Percentiles rank a stretch among this genome's conserved stretches.
Evolutionary conservation across 257 asterid species (phyloP).

Genomic region (Leptodermis oblonga): DNA sequence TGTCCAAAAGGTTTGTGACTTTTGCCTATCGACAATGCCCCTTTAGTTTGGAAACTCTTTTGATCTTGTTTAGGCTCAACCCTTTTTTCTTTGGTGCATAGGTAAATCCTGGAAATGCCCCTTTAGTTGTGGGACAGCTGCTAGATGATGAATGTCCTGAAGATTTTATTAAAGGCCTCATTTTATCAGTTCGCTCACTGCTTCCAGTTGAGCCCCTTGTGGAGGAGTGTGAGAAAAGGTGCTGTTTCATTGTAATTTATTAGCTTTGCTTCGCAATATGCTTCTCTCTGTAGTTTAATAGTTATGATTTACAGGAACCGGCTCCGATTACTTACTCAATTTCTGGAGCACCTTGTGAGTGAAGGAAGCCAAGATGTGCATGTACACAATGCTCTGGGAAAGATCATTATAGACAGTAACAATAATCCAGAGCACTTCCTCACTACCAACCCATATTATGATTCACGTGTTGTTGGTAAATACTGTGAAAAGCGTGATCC

Average conservation of each 20-base stretch:
- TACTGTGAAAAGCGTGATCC: slow-evolving; percentile 99
- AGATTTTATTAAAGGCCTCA: slow-evolving; percentile 95
- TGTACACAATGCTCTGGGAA: slow-evolving; percentile 98
- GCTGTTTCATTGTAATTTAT: slow-evolving; percentile 21
- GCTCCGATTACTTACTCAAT: slow-evolving; percentile 94
- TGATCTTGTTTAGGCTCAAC: slow-evolving; percentile 13
- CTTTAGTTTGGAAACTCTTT: slow-evolving; percentile 2
- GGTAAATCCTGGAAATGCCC: slow-evolving; percentile 99
- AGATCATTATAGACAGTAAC: slow-evolving; percentile 95
- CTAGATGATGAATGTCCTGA: slow-evolving; percentile 98
- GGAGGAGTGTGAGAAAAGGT: slow-evolving; percentile 99
- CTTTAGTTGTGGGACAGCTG: slow-evolving; percentile 97
- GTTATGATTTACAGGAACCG: slow-evolving; percentile 68
- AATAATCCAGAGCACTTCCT: slow-evolving; percentile 99
- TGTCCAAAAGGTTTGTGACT: slow-evolving; percentile 78
- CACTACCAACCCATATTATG: slow-evolving; percentile 96
- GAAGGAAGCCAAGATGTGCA: slow-evolving; percentile 99
- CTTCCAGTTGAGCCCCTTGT: slow-evolving; percentile 99
- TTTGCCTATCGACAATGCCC: neutral
- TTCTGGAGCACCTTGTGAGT: slow-evolving; percentile 99
- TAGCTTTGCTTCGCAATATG: neutral
- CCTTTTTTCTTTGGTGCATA: slow-evolving; percentile 31
- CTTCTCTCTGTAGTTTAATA: slow-evolving; percentile 21
- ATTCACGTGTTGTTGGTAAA: slow-evolving; percentile 97
- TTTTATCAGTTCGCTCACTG: slow-evolving; percentile 93